Percentiles rank a stretch among this genome's conserved stretches.
phyloP scores from a whole-genome alignment of 2,329 filamentous ascomycete species.

The Xylogone sp. region DNA sequence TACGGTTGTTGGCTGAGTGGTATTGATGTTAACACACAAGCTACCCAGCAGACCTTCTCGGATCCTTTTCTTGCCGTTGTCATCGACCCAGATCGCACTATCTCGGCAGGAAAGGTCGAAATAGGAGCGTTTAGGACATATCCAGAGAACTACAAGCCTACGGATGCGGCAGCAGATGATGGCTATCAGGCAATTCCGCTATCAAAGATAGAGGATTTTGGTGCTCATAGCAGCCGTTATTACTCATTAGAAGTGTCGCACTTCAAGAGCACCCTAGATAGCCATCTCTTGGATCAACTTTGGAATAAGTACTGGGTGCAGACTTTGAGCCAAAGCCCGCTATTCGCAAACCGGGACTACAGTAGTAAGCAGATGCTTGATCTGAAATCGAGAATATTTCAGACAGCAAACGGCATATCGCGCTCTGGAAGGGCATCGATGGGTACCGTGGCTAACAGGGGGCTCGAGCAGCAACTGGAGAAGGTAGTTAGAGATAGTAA shows the following conservation, averaged over 20 bases:
- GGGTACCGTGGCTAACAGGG: constrained; percentile 11
- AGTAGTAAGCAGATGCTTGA: constrained; percentile 90
- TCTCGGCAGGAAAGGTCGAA: constrained; percentile 88
- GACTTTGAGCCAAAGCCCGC: constrained; percentile 84
- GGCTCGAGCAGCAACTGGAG: constrained; percentile 44
- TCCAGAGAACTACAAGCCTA: constrained; percentile 66
- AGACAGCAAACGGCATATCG: constrained; percentile 46
- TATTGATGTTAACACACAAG: constrained; percentile 89
- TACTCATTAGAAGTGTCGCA: constrained; percentile 89
- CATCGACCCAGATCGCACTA: constrained; percentile 92
- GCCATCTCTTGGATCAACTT: constrained; percentile 77
- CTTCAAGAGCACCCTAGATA: constrained; percentile 90
- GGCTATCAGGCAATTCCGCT: constrained; percentile 78
- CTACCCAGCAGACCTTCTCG: constrained; percentile 76
- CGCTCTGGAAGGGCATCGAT: constrained; percentile 29
- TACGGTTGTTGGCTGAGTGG: constrained; percentile 98
- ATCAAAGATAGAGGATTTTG: constrained; percentile 94
- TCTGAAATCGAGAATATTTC: constrained; percentile 74
- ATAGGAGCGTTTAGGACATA: constrained; percentile 96
- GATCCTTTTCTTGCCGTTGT: constrained; percentile 96
- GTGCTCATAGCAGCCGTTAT: constrained; percentile 85
- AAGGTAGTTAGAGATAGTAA: constrained; percentile 53
- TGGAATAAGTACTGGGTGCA: constrained; percentile 99
- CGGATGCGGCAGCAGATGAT: constrained; percentile 42
- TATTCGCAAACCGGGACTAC: constrained; percentile 91